Base-by-base conservation (phyloP, 495 filamentous ascomycete species). In the Neurospora sp. region DNA sequence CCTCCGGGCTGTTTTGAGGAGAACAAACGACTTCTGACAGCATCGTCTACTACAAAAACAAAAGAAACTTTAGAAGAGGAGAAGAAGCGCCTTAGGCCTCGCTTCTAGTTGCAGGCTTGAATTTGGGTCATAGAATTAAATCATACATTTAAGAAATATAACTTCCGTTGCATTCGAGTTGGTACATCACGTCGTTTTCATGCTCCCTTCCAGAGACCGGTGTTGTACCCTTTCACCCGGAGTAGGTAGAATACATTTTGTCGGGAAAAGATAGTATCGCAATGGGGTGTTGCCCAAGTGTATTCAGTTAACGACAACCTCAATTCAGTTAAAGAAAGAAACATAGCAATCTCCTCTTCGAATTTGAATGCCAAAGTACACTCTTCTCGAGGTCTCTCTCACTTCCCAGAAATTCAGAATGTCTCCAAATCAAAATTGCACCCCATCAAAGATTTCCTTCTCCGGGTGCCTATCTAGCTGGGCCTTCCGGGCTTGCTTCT, bases 21-120 rank as follows among this genome's bases (percentile, higher is more conserved):
- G 2, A 2, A 0, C 17, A 44, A 44, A 44, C 42, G 3, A 44
- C 17, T 0, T 0, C 0, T 17, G 42, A 3, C 0, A n/a, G 3
- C 17, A 44, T n/a, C 42, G 0, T 17, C 17, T 3, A 8, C 16
- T 0, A 44, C 7, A 8, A 17, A 17, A 1, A 42, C 16, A 17
- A 2, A 44, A 44, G 42, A n/a, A n/a, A 44, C 42, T 8, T n/a
- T n/a, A n/a, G n/a, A 44, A 44, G 42, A n/a, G 42, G 8, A 16
- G 17, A 44, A 2, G 17, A 7, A n/a, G 0, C 42, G 17, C 17
- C 42, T 44, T 44, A 7, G 42, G 7, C 2, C 42, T 8, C 17
- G 42, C 7, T 44, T 44, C 17, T 44, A 8, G 17, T 44, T 44
- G 42, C 16, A 1, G 41, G 12, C 12, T 41, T 41, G 12, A 41